phyloP scores from a whole-genome alignment of 2,329 filamentous ascomycete species.

The Hymenoscyphus scutula region DNA sequence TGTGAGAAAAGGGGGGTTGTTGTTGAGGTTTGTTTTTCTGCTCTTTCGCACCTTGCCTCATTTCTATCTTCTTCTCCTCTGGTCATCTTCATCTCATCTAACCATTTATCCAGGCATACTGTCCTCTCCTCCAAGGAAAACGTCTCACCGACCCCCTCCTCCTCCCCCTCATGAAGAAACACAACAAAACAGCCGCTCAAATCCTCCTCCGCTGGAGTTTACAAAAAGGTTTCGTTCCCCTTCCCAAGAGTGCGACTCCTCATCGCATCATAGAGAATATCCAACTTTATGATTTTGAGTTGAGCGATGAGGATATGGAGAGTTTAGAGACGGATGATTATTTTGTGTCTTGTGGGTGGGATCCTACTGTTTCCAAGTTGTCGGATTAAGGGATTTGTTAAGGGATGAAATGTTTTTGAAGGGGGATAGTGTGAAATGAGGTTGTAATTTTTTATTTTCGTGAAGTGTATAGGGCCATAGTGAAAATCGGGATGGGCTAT shows the following conservation, averaged over 20 bases:
- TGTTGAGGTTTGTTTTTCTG: constrained; percentile 49
- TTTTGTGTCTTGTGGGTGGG: constrained; percentile 51
- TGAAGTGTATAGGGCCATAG: too few species aligned
- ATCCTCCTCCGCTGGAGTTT: constrained; percentile 77
- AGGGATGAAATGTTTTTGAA: too few species aligned
- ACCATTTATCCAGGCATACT: constrained; percentile 41
- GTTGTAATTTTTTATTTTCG: too few species aligned
- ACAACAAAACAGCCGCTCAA: constrained; percentile 72
- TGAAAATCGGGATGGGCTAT: too few species aligned
- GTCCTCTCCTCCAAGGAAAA: constrained; percentile 62
- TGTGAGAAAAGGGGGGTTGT: constrained; percentile 61
- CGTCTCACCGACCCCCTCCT: constrained; percentile 68
- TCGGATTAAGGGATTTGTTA: constrained; percentile 40
- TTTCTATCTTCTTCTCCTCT: too few species aligned
- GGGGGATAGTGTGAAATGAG: too few species aligned
- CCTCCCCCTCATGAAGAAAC: constrained; percentile 64
- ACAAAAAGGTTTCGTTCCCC: constrained; percentile 71
- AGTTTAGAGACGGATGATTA: constrained; percentile 51
- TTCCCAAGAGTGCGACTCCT: constrained; percentile 71
- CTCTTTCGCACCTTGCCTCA: too few species aligned
- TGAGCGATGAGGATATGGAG: constrained; percentile 52
- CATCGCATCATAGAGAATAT: constrained; percentile 65
- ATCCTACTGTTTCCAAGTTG: constrained; percentile 50
- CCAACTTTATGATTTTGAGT: constrained; percentile 53
- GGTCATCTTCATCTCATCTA: too few species aligned